These are phyloP conservation scores for Aspergillus costaricaensis DNA, from an alignment of 2,329 filamentous ascomycete species.

Conservation along the genomic window DNA sequence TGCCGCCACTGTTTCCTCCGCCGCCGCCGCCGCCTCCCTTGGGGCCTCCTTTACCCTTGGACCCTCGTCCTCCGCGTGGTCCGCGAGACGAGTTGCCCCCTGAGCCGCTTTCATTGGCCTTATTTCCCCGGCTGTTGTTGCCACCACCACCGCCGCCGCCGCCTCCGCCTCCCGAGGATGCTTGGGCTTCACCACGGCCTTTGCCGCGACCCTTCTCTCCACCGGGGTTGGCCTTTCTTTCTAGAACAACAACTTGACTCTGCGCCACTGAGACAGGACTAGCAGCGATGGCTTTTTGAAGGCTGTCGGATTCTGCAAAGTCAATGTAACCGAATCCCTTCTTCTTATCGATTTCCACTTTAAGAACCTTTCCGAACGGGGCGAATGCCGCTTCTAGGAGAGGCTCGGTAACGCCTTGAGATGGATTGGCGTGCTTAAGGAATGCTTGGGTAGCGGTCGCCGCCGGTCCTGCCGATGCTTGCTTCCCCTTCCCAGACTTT, in stretches of 20 bases:
- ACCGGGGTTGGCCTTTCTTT: slow-evolving; percentile 50
- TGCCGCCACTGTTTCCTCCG: background rate
- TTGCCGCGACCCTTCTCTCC: slow-evolving; percentile 37
- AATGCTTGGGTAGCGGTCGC: slow-evolving; percentile 57
- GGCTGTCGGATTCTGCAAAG: slow-evolving; percentile 70
- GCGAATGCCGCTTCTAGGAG: slow-evolving; percentile 74
- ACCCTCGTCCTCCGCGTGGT: slow-evolving; percentile 22
- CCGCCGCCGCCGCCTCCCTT: slow-evolving; percentile 13
- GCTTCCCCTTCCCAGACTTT: slow-evolving; percentile 34
- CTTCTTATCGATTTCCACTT: slow-evolving; percentile 89
- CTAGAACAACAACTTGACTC: slow-evolving; percentile 82
- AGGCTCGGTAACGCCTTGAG: slow-evolving; percentile 85
- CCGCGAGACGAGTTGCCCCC: slow-evolving; percentile 22
- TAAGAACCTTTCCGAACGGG: slow-evolving; percentile 70
- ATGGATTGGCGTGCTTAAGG: slow-evolving; percentile 80
- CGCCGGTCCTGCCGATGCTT: slow-evolving; percentile 13
- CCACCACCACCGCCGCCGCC: slow-evolving; percentile 6
- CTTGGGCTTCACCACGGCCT: slow-evolving; percentile 27
- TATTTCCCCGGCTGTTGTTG: slow-evolving; percentile 12
- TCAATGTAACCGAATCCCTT: slow-evolving; percentile 95
- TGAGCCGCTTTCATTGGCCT: slow-evolving; percentile 19
- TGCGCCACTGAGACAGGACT: slow-evolving; percentile 82
- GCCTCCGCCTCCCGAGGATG: slow-evolving; percentile 9
- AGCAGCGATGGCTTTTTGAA: slow-evolving; percentile 77
- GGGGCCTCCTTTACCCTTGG: slow-evolving; percentile 18